Evolutionary conservation across 257 asterid genomes (phyloP), one percentile per base, ranked within the genome.

Genomic region (Anisodus acutangulus): DNA sequence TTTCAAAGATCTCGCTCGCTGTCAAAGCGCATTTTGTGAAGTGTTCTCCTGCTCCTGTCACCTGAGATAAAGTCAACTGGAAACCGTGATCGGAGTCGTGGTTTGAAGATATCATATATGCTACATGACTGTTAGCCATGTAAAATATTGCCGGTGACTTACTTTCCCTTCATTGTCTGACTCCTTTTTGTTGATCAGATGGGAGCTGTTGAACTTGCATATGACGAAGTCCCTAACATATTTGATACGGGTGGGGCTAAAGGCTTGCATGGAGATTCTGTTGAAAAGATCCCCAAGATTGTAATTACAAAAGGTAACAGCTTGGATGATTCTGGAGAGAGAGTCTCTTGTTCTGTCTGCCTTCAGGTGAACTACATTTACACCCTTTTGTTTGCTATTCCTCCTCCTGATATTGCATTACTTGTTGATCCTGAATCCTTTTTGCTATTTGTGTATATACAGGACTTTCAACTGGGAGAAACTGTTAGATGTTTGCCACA

Each of bases 391-490:
- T 66, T 41, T 64, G 76, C 80, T 57, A 69, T 60, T 39, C 12
- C 2, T 39, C 12, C 2, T 17, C 62, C 81, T 6, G 89, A 4
- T 13, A 13, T 35, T 51, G 62, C 47, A 72, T 17, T 55, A 37
- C 9, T 49, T 31, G 82, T 54, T 51, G 78, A 41, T 67, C 71
- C 69, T 47, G 31, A 87, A 47, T 49, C 51, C 59, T 16, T 37
- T 45, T 83, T 11, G 19, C 8, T 66, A 1, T 8, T 69, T 55
- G 31, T 78, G 80, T 31, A 68, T 45, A 37, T 69, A 7, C 87
- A 95, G 98, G 99, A 95, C 89, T 95, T 95, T 79, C 99, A 94
- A 82, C 85, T 91, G 4, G 98, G 93, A 88, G 99, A 95, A 87
- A 95, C 93, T 0, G 97, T 92, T 41, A 91, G 99, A 86, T 87